These are phyloP conservation scores for Cladobotryum protrusum DNA, from an alignment of 2,329 filamentous ascomycete genomes.

Conservation along the genomic window DNA sequence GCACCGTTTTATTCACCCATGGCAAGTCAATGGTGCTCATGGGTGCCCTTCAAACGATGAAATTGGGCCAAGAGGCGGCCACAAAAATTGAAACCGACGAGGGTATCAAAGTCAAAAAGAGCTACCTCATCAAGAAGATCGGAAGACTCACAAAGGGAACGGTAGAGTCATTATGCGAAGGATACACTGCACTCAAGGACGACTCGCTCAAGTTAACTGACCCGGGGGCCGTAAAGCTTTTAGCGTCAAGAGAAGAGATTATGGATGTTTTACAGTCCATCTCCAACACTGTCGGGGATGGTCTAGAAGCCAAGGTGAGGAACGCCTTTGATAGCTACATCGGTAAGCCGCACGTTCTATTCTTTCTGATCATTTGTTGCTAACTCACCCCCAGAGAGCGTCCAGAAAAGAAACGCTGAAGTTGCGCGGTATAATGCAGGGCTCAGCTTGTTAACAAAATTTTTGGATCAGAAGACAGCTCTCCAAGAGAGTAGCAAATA, in stretches of 20 bases:
- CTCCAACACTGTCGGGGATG: not conserved
- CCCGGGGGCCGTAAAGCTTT: not conserved
- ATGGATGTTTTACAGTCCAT: not conserved
- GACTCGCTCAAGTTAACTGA: not conserved
- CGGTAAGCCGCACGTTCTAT: not conserved
- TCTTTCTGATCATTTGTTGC: not conserved
- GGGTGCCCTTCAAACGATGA: no score
- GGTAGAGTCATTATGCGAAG: not conserved
- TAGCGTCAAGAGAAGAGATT: not conserved
- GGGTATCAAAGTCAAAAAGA: constrained; percentile 6
- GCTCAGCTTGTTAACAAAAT: not conserved
- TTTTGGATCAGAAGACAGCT: not conserved
- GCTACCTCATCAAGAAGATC: not conserved
- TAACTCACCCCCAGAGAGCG: no score
- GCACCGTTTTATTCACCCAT: no score
- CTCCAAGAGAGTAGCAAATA: not conserved
- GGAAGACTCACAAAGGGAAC: not conserved
- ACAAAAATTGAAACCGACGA: not conserved
- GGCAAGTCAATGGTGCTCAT: no score
- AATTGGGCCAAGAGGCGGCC: no score
- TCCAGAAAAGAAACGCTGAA: no score
- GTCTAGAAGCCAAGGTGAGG: not conserved
- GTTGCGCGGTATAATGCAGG: not conserved
- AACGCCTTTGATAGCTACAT: not conserved
- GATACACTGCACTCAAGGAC: not conserved